Conservation (phyloP, 2,329 filamentous ascomycete genomes). For the Penicillium digitatum region DNA sequence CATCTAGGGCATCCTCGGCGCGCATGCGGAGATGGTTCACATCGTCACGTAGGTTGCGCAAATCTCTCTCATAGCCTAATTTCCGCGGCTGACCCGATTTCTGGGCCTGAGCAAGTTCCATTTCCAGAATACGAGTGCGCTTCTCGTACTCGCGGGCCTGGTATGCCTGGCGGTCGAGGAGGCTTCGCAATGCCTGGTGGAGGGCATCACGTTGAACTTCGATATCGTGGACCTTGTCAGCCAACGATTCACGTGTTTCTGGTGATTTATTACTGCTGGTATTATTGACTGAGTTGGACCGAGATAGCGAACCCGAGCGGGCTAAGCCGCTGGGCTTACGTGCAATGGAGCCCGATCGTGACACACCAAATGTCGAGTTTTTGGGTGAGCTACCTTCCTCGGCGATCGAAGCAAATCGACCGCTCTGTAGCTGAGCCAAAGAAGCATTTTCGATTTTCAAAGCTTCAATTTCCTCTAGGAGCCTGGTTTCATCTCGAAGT, state of each 20-base stretch:
- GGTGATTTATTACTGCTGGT: slow-evolving; percentile 44
- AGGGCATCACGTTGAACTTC: slow-evolving; percentile 91
- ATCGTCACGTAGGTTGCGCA: slow-evolving; percentile 73
- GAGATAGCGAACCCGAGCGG: slow-evolving; percentile 51
- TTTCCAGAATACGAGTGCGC: slow-evolving; percentile 70
- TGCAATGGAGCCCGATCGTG: slow-evolving; percentile 65
- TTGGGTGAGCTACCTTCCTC: slow-evolving; percentile 52
- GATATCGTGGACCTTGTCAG: slow-evolving; percentile 82
- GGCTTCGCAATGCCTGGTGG: slow-evolving; percentile 77
- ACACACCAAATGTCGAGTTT: slow-evolving; percentile 52
- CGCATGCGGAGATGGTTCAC: slow-evolving; percentile 78
- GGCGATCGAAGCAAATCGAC: slow-evolving; percentile 57
- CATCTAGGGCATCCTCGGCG: slow-evolving; percentile 88
- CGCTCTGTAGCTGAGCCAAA: slow-evolving; percentile 47
- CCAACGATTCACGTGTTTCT: slow-evolving; percentile 65
- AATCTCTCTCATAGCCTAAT: slow-evolving; percentile 78
- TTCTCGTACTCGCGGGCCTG: slow-evolving; percentile 82
- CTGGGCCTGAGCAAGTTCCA: slow-evolving; percentile 71
- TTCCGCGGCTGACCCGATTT: slow-evolving; percentile 63
- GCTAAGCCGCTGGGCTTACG: slow-evolving; percentile 44
- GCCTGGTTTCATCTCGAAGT: slow-evolving; percentile 80
- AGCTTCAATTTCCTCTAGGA: slow-evolving; percentile 71
- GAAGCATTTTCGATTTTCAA: slow-evolving; percentile 52
- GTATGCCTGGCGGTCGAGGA: slow-evolving; percentile 79
- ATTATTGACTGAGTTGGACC: slow-evolving; percentile 52